Conservation (phyloP, 2,329 filamentous ascomycete species). For the Beauveria scarabaeidicola region DNA sequence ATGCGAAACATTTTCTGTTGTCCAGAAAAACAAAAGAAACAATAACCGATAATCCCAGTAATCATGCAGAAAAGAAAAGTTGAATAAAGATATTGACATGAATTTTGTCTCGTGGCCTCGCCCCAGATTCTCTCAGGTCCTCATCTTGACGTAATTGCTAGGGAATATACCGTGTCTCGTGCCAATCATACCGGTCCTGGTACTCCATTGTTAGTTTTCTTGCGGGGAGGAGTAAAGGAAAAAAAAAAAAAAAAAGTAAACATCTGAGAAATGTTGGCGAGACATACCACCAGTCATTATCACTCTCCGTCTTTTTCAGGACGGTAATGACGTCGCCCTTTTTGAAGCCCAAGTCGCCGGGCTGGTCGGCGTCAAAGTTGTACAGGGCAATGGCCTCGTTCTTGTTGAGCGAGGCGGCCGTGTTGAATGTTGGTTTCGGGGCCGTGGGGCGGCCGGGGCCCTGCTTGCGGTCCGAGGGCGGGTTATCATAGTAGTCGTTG, state of each 20-base stretch:
- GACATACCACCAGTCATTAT: slow-evolving; percentile 86
- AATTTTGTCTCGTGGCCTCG: neutral
- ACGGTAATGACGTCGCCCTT: slow-evolving; percentile 97
- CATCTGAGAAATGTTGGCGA: neutral
- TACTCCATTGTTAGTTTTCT: slow-evolving; percentile 6
- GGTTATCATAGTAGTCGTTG: slow-evolving; percentile 46
- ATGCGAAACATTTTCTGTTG: neutral
- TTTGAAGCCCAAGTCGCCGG: slow-evolving; percentile 88
- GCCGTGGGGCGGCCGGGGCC: slow-evolving; percentile 74
- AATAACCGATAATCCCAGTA: neutral
- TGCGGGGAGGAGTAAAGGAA: neutral
- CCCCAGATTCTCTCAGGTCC: neutral
- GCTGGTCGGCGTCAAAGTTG: slow-evolving; percentile 89
- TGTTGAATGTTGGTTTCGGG: slow-evolving; percentile 77
- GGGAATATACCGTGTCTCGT: slow-evolving; percentile 86
- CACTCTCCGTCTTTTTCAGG: slow-evolving; percentile 85
- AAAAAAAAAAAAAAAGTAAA: neutral
- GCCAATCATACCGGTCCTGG: slow-evolving; percentile 80
- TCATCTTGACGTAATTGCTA: slow-evolving; percentile 65
- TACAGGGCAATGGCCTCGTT: slow-evolving; percentile 88
- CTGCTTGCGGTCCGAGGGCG: slow-evolving; percentile 30
- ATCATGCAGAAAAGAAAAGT: neutral
- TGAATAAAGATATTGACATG: neutral
- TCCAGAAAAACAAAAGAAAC: neutral
- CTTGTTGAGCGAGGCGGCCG: slow-evolving; percentile 46